Base-by-base conservation (phyloP, 495 filamentous ascomycete species). In the Annulohypoxylon bovei region DNA sequence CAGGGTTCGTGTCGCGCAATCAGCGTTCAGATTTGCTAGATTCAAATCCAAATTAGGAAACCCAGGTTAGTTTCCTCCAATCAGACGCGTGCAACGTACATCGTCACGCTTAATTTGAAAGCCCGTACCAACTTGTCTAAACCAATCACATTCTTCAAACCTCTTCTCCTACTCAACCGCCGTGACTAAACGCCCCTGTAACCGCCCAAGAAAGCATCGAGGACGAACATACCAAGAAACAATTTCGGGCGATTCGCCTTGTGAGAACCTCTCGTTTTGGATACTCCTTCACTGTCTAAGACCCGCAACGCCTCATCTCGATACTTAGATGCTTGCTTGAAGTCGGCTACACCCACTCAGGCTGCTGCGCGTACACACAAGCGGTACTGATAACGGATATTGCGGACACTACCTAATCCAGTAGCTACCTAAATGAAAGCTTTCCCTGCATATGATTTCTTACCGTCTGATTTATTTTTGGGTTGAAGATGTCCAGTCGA, bases 81-180 rank as follows among this genome's bases (percentile, higher is more conserved):
- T 71, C 49, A 66, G 33, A 71, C 60, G 30, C 66, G 61, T 27
- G 37, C 56, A 47, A 64, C 35, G 35, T 46, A 27, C 42, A 39
- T 67, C 18, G 53, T 69, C 72, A 73, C 72, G 69, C 70, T 52
- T 75, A 73, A 73, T 67, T 61, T 71, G 72, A 75, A 69, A 65
- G 39, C 18, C 33, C 23, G 39, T 20, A 18, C 30, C 22, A 63
- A 55, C 9, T 6, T 16, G 6, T 61, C 57, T 65, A 6, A n/a
- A 60, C 74, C 74, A 76, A 76, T 74, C 23, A 60, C 6, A 57
- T 25, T 18, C 25, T 37, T 35, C 49, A 32, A 27, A 56, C 14
- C 32, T 49, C 23, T 54, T 58, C 47, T 49, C 42, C 35, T 65
- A 37, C 57, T 55, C 71, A 72, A 68, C 68, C 72, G 75, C 72